These are phyloP conservation scores for Clarireedia hainanense DNA, from an alignment of 2,329 filamentous ascomycete species.

Conservation along the genomic window DNA sequence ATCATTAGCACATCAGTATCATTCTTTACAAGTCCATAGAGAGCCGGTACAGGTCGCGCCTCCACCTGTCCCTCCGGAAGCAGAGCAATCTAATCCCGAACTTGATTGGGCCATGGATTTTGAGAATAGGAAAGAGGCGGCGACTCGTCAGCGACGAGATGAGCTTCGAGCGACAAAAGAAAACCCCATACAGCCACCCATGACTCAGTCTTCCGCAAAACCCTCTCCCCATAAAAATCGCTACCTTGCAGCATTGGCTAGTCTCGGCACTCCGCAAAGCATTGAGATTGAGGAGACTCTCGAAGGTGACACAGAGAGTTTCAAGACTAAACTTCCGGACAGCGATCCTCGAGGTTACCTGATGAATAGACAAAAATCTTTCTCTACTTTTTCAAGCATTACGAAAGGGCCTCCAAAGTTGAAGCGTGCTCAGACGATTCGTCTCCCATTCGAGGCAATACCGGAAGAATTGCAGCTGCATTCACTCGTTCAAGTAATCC, in stretches of 20 bases:
- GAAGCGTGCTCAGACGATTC: slow-evolving; percentile 21
- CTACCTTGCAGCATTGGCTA: slow-evolving; percentile 24
- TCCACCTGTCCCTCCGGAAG: neutral
- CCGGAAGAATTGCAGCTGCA: slow-evolving; percentile 18
- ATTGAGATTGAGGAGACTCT: neutral
- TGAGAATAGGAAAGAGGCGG: slow-evolving; percentile 26
- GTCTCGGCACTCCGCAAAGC: slow-evolving; percentile 11
- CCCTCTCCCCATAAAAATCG: slow-evolving; percentile 27
- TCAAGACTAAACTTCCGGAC: slow-evolving; percentile 21
- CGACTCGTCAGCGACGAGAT: slow-evolving; percentile 23
- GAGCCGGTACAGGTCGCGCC: neutral
- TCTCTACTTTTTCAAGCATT: slow-evolving; percentile 7
- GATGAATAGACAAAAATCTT: slow-evolving; percentile 24
- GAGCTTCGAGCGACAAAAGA: slow-evolving; percentile 18
- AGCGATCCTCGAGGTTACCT: slow-evolving; percentile 27
- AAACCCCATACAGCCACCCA: neutral
- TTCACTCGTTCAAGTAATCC: slow-evolving; percentile 14
- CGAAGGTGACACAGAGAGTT: slow-evolving; percentile 4
- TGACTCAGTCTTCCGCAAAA: neutral
- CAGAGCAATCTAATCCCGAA: slow-evolving; percentile 13
- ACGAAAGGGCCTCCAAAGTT: slow-evolving; percentile 14
- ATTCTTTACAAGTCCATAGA: slow-evolving; percentile 3
- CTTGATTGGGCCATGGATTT: slow-evolving; percentile 29
- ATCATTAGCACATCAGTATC: slow-evolving; percentile 2
- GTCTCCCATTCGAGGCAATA: slow-evolving; percentile 25